phyloP scores from a whole-genome alignment of 768 basidiomycete genomes.

The Hygrophorus russula region DNA sequence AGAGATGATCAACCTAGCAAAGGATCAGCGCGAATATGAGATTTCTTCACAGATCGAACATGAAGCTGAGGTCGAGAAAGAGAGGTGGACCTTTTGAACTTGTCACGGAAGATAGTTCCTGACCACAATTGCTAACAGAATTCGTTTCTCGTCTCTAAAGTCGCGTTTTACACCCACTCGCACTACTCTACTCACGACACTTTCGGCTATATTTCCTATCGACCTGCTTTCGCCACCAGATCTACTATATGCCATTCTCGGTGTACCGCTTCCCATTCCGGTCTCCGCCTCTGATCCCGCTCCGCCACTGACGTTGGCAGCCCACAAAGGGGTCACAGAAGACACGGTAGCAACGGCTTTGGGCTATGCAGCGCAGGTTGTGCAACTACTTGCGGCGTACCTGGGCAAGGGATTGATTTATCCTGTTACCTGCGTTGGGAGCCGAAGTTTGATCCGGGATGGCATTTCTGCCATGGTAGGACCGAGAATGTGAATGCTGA shows the following conservation, averaged over 20 bases:
- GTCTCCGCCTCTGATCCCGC: conserved; percentile 63
- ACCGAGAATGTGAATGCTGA: conserved; percentile 67
- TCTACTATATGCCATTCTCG: conserved; percentile 81
- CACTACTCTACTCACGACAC: conserved; percentile 53
- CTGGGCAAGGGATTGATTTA: conserved; percentile 70
- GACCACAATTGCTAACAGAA: conserved; percentile 25
- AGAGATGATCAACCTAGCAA: conserved; percentile 32
- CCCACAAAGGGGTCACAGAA: conserved; percentile 69
- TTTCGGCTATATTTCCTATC: conserved; percentile 81
- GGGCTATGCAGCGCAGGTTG: conserved; percentile 81
- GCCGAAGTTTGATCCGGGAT: conserved; percentile 84
- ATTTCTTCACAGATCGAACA: conserved; percentile 12
- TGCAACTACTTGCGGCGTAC: conserved; percentile 75
- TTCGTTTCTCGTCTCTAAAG: conserved; percentile 33
- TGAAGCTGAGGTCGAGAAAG: conserved; percentile 24
- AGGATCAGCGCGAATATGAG: conserved; percentile 25
- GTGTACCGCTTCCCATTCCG: conserved; percentile 87
- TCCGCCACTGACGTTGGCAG: conserved; percentile 60
- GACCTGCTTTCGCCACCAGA: conserved; percentile 75
- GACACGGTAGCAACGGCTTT: conserved; percentile 82
- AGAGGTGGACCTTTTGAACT: conserved; percentile 21
- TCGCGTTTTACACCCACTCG: conserved; percentile 41
- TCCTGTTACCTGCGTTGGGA: conserved; percentile 84
- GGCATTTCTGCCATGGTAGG: conserved; percentile 93
- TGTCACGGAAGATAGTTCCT: neutral